These are phyloP conservation scores for Irpex sp. DNA, from an alignment of 1,284 basidiomycete species.

Conservation along the genomic window DNA sequence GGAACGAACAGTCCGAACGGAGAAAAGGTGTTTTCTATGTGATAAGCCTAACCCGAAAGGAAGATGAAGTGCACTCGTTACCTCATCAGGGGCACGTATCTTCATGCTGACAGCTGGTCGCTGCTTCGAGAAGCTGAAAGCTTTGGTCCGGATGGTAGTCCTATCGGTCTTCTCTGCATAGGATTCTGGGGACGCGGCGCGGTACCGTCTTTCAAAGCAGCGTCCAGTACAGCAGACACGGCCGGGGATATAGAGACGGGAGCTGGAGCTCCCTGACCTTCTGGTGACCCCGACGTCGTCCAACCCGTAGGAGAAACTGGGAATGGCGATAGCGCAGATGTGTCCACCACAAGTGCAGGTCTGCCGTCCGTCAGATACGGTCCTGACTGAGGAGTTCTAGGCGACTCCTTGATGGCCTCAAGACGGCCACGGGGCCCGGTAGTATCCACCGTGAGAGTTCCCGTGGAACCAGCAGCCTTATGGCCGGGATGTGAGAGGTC, in stretches of 20 bases:
- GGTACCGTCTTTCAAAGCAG: neutral
- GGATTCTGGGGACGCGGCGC: neutral
- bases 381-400: neutral
- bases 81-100: neutral
- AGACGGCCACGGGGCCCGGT: neutral
- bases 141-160: constrained; percentile 1
- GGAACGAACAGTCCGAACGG: neutral
- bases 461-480: constrained; percentile 14
- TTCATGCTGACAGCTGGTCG: neutral
- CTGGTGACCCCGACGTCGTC: neutral
- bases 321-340: neutral
- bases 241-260: neutral
- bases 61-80: neutral
- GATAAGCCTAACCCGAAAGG: neutral
- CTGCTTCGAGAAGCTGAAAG: neutral
- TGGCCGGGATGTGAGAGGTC: constrained; percentile 14
- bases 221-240: neutral
- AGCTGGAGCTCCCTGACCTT: neutral
- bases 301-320: neutral
- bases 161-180: neutral
- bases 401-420: neutral
- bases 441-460: neutral
- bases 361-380: neutral
- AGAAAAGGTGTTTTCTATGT: neutral
- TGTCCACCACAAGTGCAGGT: neutral